phyloP scores from a whole-genome alignment of 768 basidiomycete species.

The Pleurotus citrinopileatus region DNA sequence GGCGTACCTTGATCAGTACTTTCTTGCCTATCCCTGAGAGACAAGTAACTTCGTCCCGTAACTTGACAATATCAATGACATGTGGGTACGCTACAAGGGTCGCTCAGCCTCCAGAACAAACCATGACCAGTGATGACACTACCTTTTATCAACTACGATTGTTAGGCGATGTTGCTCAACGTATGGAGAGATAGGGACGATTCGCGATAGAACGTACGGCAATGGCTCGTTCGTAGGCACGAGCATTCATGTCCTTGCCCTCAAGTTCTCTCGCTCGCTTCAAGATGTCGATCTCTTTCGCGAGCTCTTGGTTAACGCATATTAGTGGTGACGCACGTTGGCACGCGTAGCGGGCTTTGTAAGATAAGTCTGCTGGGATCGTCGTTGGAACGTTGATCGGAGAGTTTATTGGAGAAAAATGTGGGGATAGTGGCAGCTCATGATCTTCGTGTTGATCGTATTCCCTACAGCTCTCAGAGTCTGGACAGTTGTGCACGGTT shows the following conservation, averaged over 20 bases:
- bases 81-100: conserved; percentile 11
- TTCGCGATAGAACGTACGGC: conserved; percentile 41
- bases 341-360: conserved; percentile 52
- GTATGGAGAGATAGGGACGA: conserved; percentile 5
- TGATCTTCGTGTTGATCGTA: neutral
- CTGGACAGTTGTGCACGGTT: conserved; percentile 42
- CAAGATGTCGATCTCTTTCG: conserved; percentile 56
- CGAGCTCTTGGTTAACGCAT: conserved; percentile 67
- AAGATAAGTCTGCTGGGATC: conserved; percentile 21
- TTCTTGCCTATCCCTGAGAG: conserved; percentile 13
- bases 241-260: conserved; percentile 60
- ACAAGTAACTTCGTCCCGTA: conserved; percentile 3
- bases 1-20: conserved; percentile 3
- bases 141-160: no score
- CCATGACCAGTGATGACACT: neutral
- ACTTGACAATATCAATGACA: neutral
- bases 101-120: neutral
- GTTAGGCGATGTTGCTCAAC: no score
- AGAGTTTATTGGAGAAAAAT: conserved; percentile 1
- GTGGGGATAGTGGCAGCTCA: conserved; percentile 5
- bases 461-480: conserved; percentile 23
- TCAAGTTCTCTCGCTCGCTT: conserved; percentile 60
- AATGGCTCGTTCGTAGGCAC: conserved; percentile 73
- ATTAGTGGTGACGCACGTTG: conserved; percentile 61
- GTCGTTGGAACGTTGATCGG: neutral